Percentiles rank a stretch among this genome's conserved stretches.
Conservation (phyloP, 2,329 filamentous ascomycete species). For the Lachnellula hyalina region DNA sequence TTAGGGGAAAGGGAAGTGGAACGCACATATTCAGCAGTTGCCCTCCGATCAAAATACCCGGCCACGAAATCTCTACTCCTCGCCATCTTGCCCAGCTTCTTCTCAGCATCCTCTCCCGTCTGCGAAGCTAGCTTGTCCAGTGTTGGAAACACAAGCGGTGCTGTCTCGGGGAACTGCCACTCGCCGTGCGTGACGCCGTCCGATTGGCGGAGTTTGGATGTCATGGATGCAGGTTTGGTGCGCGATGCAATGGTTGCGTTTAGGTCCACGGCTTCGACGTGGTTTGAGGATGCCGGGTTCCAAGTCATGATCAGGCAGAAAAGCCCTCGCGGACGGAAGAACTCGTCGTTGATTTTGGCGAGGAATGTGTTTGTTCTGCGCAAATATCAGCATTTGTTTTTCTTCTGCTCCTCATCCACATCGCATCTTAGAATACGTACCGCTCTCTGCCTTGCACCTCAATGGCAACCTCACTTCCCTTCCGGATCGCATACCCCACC, state of each 20-base stretch:
- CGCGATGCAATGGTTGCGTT: neutral
- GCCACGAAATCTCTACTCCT: conserved; percentile 6
- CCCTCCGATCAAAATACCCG: conserved; percentile 17
- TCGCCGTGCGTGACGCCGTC: neutral
- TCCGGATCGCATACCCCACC: neutral
- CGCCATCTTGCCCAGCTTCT: conserved; percentile 6
- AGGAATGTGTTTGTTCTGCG: conserved; percentile 27
- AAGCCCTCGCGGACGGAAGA: conserved; percentile 51
- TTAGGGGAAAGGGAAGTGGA: neutral
- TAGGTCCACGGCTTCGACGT: neutral
- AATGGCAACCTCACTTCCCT: neutral
- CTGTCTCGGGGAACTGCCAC: conserved; percentile 28
- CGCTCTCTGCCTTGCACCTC: neutral
- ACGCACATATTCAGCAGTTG: conserved; percentile 16
- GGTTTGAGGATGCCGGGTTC: neutral
- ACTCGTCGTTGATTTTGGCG: conserved; percentile 46
- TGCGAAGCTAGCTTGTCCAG: conserved; percentile 29
- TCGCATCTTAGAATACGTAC: neutral
- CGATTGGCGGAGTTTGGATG: neutral
- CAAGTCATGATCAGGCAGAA: conserved; percentile 43
- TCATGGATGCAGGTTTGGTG: neutral
- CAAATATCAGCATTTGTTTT: neutral
- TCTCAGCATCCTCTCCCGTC: conserved; percentile 6
- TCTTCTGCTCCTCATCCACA: neutral
- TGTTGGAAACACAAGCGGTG: conserved; percentile 34